A percentile compares a stretch with the other conserved stretches of the same genome.
These are phyloP conservation scores for Ilyonectria destructans DNA, from an alignment of 2,329 filamentous ascomycete genomes.

Conservation along the genomic window DNA sequence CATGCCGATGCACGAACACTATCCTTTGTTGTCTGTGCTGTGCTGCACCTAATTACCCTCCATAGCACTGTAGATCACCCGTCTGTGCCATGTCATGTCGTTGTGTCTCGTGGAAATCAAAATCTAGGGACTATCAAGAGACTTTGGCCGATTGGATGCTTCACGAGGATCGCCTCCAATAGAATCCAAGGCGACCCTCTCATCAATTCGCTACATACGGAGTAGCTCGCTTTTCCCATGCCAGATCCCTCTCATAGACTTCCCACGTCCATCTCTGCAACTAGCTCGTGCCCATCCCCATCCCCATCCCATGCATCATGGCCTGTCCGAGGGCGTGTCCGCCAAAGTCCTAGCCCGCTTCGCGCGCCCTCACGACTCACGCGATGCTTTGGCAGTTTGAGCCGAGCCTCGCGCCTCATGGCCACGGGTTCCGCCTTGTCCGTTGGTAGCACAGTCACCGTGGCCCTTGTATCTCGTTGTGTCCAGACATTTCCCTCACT, in stretches of 20 bases:
- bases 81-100: not conserved
- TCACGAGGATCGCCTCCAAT: not conserved
- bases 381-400: not conserved
- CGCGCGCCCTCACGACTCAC: slow-evolving; percentile 12
- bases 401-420: slow-evolving; percentile 12
- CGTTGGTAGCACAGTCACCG: slow-evolving; percentile 3
- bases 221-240: not conserved
- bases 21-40: slow-evolving; percentile 1
- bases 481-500: slow-evolving; percentile 18
- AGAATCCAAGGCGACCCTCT: not conserved
- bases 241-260: not conserved
- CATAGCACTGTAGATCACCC: slow-evolving; percentile 1
- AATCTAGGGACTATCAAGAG: not conserved
- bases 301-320: slow-evolving; percentile 8
- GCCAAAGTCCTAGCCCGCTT: slow-evolving; percentile 16
- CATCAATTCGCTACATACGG: not conserved
- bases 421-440: not conserved
- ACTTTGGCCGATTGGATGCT: not conserved
- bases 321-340: slow-evolving; percentile 2
- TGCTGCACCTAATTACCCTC: not conserved
- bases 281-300: not conserved
- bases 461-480: slow-evolving; percentile 2
- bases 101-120: not conserved
- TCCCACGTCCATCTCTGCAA: not conserved
- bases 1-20: not conserved